Evolutionary conservation across 140 eudicot species (phyloP).

Genomic region (Ambrosia hybrid): DNA sequence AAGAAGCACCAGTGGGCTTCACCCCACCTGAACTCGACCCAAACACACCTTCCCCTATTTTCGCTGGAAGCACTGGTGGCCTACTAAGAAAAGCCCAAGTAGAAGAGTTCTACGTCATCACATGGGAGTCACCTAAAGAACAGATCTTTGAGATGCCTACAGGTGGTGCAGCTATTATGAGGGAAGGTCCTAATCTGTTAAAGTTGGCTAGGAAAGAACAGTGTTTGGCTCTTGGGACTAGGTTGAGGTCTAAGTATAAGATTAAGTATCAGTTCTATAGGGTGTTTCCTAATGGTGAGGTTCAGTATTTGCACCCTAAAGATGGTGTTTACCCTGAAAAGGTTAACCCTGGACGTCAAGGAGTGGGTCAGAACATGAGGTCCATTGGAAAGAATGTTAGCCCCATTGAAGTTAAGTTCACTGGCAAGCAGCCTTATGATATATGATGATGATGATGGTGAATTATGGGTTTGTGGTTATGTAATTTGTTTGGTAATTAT

Average conservation of each 20-base stretch:
- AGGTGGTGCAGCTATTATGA: slow-evolving; percentile 96
- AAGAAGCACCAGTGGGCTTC: slow-evolving; percentile 80
- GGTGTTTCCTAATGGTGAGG: slow-evolving; percentile 95
- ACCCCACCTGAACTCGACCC: slow-evolving; percentile 97
- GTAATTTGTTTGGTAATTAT: slow-evolving; percentile 23
- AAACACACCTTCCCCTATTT: slow-evolving; percentile 91
- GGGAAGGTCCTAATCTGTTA: slow-evolving; percentile 85
- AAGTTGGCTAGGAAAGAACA: slow-evolving; percentile 93
- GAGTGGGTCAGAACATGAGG: slow-evolving; percentile 87
- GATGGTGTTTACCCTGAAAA: slow-evolving; percentile 97
- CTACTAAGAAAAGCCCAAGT: slow-evolving; percentile 80
- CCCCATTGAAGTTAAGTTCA: slow-evolving; percentile 94
- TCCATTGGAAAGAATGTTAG: slow-evolving; percentile 86
- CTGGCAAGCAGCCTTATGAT: slow-evolving; percentile 89
- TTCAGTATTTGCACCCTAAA: slow-evolving; percentile 90
- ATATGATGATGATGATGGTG: slow-evolving; percentile 33
- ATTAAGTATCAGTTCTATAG: slow-evolving; percentile 89
- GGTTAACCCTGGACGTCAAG: slow-evolving; percentile 84
- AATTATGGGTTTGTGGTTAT: slow-evolving; percentile 13
- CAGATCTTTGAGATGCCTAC: slow-evolving; percentile 97
- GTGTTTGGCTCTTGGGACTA: slow-evolving; percentile 90
- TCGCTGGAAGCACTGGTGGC: slow-evolving; percentile 98
- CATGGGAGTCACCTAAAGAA: slow-evolving; percentile 93
- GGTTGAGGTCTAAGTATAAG: slow-evolving; percentile 92
- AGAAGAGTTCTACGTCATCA: slow-evolving; percentile 87